Evolutionary conservation across 2,329 filamentous ascomycete species (phyloP), one percentile per base, ranked within the genome.

Genomic region (Hymenoscyphus occultus): DNA sequence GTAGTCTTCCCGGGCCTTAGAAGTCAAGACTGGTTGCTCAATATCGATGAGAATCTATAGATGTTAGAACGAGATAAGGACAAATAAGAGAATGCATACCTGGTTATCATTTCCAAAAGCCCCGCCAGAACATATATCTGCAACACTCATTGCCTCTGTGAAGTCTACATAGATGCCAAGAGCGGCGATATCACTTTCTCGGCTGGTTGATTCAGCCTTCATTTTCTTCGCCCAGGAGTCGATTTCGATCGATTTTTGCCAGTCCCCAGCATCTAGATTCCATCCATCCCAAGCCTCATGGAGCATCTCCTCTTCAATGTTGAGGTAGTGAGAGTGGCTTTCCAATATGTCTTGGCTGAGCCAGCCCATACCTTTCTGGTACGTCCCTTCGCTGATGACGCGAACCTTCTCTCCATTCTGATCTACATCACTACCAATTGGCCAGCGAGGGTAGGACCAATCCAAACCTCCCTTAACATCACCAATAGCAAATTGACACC

Each of bases 401-500:
- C 93, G 87, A 54, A 94, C 81, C 10, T 83, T 84, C 63, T 90
- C 82, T 1, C 90, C 89, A 56, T 88, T 76, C 61, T 84, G 80
- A 71, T 94, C 88, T 2, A 88, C 73, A 72, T 94, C 90, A 31
- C 82, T 82, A 0, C 90, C 90, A 56, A 83, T 84, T 9, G 91
- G 90, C 87, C 89, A 94, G 64, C 89, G 84, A 59, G 89, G 86
- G 71, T 90, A 88, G 71, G 96, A 91, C 94, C 96, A 99, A 72
- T 94, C 91, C 56, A 96, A 84, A 0, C 95, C 94, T 22, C 91
- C 90, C 71, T 90, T 90, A n/a, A 86, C 82, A 74, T 97, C 95
- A 5, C 95, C 96, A 10, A 99, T 87, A 0, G 90, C 92, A 78
- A 98, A 93, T 76, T 99, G 95, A 75, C 96, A 99, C 94, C 94